Conservation (phyloP, 169 alveolate species). For the Plasmodium vinckei region DNA sequence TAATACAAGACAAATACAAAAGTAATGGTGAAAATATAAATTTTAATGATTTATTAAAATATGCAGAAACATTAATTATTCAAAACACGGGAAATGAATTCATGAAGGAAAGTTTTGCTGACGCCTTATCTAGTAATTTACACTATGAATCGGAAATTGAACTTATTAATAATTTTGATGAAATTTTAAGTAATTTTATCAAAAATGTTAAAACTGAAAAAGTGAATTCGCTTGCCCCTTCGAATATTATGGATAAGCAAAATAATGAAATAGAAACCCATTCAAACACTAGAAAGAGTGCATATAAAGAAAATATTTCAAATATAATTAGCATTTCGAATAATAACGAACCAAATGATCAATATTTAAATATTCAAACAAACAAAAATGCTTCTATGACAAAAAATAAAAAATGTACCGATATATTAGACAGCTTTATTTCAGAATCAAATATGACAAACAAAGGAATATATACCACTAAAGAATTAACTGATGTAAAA, state of each 20-base stretch:
- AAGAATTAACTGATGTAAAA: not conserved
- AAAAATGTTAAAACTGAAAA: conserved; percentile 15
- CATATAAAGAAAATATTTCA: conserved; percentile 9
- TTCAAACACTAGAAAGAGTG: conserved; percentile 33
- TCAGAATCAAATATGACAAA: too few relatives aligned
- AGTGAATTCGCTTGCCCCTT: not conserved
- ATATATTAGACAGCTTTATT: too few relatives aligned
- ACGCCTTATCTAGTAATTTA: not conserved
- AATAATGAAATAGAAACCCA: conserved; percentile 3
- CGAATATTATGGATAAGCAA: not conserved
- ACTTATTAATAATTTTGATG: conserved; percentile 35
- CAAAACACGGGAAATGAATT: conserved; percentile 13
- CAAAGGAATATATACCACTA: not conserved
- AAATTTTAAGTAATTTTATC: conserved; percentile 57
- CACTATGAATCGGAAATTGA: conserved; percentile 13
- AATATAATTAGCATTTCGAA: not conserved
- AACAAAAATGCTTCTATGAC: conserved; percentile 2
- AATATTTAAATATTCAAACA: conserved; percentile 4
- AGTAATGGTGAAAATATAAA: not conserved
- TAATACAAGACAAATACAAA: not conserved
- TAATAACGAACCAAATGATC: not conserved
- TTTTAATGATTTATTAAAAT: conserved; percentile 48
- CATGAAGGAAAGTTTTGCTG: not conserved
- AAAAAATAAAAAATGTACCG: too few relatives aligned
- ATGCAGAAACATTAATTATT: conserved; percentile 60